These are phyloP conservation scores for Rubia occidens DNA, from an alignment of 305 asterid genomes.

Conservation along the genomic window DNA sequence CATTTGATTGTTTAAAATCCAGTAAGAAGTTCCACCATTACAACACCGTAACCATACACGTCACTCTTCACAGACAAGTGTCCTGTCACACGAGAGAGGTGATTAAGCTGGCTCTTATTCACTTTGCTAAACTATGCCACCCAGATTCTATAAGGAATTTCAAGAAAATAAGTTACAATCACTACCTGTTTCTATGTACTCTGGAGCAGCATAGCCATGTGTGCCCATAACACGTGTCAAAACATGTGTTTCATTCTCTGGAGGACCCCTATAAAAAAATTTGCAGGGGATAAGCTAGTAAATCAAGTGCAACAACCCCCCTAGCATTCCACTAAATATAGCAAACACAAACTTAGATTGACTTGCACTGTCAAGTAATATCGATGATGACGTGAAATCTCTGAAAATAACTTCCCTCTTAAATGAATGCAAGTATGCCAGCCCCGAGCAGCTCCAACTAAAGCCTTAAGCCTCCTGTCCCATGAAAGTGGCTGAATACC, in stretches of 20 bases:
- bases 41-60: constrained; percentile 6
- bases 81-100: not conserved
- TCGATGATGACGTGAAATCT: not conserved
- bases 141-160: too few relatives aligned
- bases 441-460: not conserved
- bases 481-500: not conserved
- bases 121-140: not conserved
- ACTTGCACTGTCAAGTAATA: too few relatives aligned
- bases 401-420: not conserved
- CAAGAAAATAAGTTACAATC: not conserved
- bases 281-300: constrained; percentile 39
- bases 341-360: not conserved
- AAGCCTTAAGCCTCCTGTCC: not conserved
- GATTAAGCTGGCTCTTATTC: not conserved
- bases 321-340: constrained; percentile 44
- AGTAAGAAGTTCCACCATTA: constrained; percentile 5
- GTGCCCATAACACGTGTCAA: not conserved
- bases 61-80: not conserved
- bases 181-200: constrained; percentile 2
- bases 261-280: not conserved
- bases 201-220: constrained; percentile 2
- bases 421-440: not conserved
- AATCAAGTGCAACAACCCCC: too few relatives aligned
- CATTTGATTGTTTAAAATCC: not conserved
- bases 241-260: not conserved